Base-by-base conservation (phyloP, 306 rosid genomes). In the Coriaria nepalensis region DNA sequence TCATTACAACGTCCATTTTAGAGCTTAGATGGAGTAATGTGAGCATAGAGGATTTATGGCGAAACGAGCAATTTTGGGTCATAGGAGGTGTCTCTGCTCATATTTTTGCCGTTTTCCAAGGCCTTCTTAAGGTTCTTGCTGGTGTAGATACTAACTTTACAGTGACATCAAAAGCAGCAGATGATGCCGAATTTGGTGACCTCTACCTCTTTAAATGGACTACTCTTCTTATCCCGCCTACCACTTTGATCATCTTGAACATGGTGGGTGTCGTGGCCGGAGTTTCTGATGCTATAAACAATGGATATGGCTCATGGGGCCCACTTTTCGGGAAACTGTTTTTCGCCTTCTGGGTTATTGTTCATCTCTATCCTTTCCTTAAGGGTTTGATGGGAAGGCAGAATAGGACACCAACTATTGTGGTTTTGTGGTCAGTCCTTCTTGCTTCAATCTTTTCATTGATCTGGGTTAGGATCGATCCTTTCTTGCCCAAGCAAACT, bases 191-290 rank as follows among this genome's bases (percentile, higher is more conserved):
- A 51, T 78, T 66, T 8, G 83, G 83, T 38, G 92, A 82, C 42
- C 81, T 90, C 68, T 69, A 84, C 68, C 79, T 73, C 64, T 90
- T 75, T 78, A 90, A 82, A 60, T 90, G 98, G 98, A 85, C 95
- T 1, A 65, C 81, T 5, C 83, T 90, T 43, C 92, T 90, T 43
- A 85, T 90, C 73, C 94, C 94, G 33, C 98, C 98, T 46, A 82
- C 96, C 7, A 77, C 81, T 46, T 82, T 90, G 7, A 76, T 85
- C 37, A 77, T 90, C 69, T 40, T 90, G 68, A 90, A 90, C 62
- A 73, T 85, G 82, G 93, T 85, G 20, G 98, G 87, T 67, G 79
- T 85, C 40, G 94, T 90, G 29, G 95, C 94, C n/a, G 98, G 98
- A 60, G 41, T 90, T 65, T 90, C 98, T 34, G 87, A 79, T 61